A percentile compares a stretch with the other conserved stretches of the same genome.
phyloP scores from a whole-genome alignment of 805 yeast genomes.

The Wickerhamomyces canadensis region DNA sequence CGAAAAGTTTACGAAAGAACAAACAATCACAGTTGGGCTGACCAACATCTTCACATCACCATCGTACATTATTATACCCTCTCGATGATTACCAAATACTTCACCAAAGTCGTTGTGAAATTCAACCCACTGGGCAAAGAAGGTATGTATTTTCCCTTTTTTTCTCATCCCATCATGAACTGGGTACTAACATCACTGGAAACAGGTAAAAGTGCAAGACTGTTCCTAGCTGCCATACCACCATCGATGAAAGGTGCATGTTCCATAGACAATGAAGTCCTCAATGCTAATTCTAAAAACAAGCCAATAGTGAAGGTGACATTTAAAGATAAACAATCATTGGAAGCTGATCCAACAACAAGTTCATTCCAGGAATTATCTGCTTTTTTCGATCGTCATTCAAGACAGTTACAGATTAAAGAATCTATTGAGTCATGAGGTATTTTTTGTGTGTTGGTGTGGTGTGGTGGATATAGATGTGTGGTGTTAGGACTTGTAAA shows the following conservation, averaged over 20 bases:
- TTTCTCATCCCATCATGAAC: not conserved
- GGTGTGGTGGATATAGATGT: no score
- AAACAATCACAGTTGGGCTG: no score
- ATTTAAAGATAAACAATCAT: conserved; percentile 71
- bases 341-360: conserved; percentile 60
- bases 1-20: no score
- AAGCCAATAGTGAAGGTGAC: conserved; percentile 67
- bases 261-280: conserved; percentile 57
- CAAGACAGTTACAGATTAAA: conserved; percentile 68
- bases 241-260: conserved; percentile 61
- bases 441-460: no score
- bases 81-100: conserved; percentile 84
- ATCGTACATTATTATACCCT: no score
- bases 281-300: conserved; percentile 39
- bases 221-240: conserved; percentile 76
- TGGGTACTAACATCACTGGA: not conserved
- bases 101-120: conserved; percentile 67
- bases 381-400: conserved; percentile 71
- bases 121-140: conserved; percentile 74
- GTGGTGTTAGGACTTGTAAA: not conserved
- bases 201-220: conserved; percentile 69
- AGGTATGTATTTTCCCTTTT: conserved; percentile 31
- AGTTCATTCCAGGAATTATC: conserved; percentile 56
- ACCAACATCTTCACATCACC: no score
- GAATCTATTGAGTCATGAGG: conserved; percentile 51